These are phyloP conservation scores for Calendula officinalis DNA, from an alignment of 129 eudicot genomes.

Conservation along the genomic window DNA sequence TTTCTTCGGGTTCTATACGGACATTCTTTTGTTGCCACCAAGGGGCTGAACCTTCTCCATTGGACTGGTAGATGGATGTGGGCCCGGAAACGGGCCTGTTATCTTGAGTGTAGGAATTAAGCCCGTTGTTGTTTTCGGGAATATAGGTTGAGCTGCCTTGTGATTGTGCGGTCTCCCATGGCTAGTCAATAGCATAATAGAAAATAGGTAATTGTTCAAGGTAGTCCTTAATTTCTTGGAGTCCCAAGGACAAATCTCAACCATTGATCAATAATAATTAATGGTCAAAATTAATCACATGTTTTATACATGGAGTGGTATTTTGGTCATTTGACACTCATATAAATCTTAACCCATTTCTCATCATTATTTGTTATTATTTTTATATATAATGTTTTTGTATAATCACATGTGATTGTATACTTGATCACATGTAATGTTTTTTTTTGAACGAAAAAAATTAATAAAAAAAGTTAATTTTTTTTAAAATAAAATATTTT, in stretches of 20 bases:
- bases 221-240: neutral
- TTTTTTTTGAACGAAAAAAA: no score
- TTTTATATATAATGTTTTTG: no score
- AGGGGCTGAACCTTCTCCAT: conserved; percentile 46
- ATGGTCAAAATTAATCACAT: no score
- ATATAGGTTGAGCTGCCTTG: conserved; percentile 43
- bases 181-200: conserved; percentile 38
- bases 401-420: no score
- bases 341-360: no score
- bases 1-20: conserved; percentile 47
- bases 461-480: no score
- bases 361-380: no score
- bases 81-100: conserved; percentile 28
- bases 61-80: conserved; percentile 35
- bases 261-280: neutral
- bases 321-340: no score
- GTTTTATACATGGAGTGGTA: no score
- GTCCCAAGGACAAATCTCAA: neutral
- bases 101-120: conserved; percentile 33
- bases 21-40: conserved; percentile 74
- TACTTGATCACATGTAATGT: no score
- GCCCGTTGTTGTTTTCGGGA: conserved; percentile 38
- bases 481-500: no score
- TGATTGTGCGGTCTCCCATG: conserved; percentile 70
- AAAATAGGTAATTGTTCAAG: neutral